Base-by-base conservation (phyloP, 345 rosid species). In the Nephelium lappaceum region DNA sequence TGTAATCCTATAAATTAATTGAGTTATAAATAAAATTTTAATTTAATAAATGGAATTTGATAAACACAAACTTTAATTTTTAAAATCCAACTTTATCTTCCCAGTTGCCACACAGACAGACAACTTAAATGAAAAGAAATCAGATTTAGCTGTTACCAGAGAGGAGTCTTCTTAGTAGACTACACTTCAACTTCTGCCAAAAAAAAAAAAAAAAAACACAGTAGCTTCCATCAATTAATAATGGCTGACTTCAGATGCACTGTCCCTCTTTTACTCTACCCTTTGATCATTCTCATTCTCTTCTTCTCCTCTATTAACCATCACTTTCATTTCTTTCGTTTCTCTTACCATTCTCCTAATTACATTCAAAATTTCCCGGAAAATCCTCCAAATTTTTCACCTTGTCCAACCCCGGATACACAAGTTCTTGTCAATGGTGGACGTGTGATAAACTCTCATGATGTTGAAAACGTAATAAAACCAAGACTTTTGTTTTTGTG, bases 181-280 rank as follows among this genome's bases (percentile, higher is more conserved):
- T 16, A 53, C 58, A 16, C 45, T 64, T 47, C 47, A 7, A 65
- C 45, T 19, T 65, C 63, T n/a, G n/a, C n/a, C n/a, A n/a, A n/a
- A n/a, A n/a, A n/a, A n/a, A n/a, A n/a, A 31, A 64, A 15, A 64
- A 7, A 63, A 1, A 61, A 73, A 18, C 61, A 55, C 8, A 1
- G 6, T 45, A 5, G 58, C 58, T 53, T 53, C 58, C 3, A 53
- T 53, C 43, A 41, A 5, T 41, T 6, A 11, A 15, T 41, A 21
- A 91, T 89, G 94, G 91, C 84, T 38, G 94, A 81, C 65, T 76
- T 83, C 77, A 84, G 83, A 41, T 86, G 86, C 80, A 73, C 87
- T 62, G 51, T 82, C 23, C 87, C 85, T 38, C 74, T 82, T 69
- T 62, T 86, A 6, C 75, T 88, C 0, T 91, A 83, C 82, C 90